Evolutionary conservation across 495 filamentous ascomycete species (phyloP), one percentile per base, ranked within the genome.

Genomic region (Hypoxylon fuscum): DNA sequence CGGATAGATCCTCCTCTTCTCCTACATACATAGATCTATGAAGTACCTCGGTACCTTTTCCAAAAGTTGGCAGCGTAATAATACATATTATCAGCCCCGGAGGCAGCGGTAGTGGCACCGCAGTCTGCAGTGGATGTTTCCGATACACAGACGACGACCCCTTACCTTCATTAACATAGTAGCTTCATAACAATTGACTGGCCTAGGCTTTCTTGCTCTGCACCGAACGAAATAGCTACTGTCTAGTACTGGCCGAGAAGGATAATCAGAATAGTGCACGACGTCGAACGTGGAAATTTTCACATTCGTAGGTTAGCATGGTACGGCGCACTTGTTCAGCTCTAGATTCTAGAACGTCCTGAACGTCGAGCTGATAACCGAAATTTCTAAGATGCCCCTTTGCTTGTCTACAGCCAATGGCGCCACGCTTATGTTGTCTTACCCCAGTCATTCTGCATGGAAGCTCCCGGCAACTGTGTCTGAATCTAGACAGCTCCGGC

Each of bases 351-450:
- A 51, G 55, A 59, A 51, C 46, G 21, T 21, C 25, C 25, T n/a
- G n/a, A n/a, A n/a, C n/a, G n/a, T n/a, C n/a, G 17, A 44, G 45
- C 27, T 43, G 55, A 50, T 59, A 59, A 50, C 45, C 22, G 40
- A 42, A 45, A 23, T n/a, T 23, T 29, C 41, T 23, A 46, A 11
- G 25, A 32, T 31, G 10, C 18, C 54, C 34, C 15, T 14, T 42
- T 32, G 35, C 31, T n/a, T 29, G 21, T 18, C 42, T 29, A 12
- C n/a, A 15, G 18, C 55, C 55, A 59, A 59, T 59, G n/a, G 29
- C 14, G 31, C 6, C 6, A 38, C 5, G 20, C 5, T 27, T 12
- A 34, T 35, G 27, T 11, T 15, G 15, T n/a, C 23, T 31, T 21
- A 21, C 46, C 45, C 45, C 29, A 38, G 38, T 18, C 29, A 15